A percentile compares a stretch with the other conserved stretches of the same genome.
Evolutionary conservation across 75 land plant genomes (phyloP).

Genomic region (Pinus albicaulis): DNA sequence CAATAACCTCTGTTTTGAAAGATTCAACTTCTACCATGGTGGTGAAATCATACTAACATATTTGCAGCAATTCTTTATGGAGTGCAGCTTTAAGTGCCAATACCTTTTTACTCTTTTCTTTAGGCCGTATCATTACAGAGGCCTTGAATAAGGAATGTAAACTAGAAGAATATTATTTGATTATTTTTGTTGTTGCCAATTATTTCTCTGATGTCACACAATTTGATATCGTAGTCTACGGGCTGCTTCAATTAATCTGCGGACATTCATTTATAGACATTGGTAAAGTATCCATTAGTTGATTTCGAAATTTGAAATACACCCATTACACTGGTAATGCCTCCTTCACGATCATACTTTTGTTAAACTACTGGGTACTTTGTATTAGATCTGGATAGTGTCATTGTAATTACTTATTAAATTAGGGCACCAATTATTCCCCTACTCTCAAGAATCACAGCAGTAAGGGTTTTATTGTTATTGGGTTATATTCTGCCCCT

Average conservation of each 20-base stretch:
- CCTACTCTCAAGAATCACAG: too few species aligned
- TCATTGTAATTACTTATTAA: too few species aligned
- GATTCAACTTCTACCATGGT: neutral
- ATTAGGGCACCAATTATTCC: too few species aligned
- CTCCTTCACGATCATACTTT: neutral
- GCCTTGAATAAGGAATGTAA: too few species aligned
- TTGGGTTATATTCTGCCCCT: too few species aligned
- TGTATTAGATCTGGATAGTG: neutral
- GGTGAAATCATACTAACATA: neutral
- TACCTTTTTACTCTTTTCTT: neutral
- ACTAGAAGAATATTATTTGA: too few species aligned
- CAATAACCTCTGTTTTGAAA: neutral
- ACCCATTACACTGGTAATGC: neutral
- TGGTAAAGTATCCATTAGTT: neutral
- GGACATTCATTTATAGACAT: neutral
- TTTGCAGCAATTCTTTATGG: neutral
- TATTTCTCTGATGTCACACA: neutral
- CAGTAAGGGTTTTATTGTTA: too few species aligned
- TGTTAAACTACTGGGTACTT: neutral
- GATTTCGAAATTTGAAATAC: neutral
- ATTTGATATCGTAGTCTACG: neutral
- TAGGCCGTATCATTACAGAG: neutral
- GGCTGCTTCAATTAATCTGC: neutral
- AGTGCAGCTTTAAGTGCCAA: neutral
- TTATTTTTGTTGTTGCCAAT: too few species aligned